Base-by-base conservation (phyloP, 805 yeast genomes). In the Cyberlindnera japonica region DNA sequence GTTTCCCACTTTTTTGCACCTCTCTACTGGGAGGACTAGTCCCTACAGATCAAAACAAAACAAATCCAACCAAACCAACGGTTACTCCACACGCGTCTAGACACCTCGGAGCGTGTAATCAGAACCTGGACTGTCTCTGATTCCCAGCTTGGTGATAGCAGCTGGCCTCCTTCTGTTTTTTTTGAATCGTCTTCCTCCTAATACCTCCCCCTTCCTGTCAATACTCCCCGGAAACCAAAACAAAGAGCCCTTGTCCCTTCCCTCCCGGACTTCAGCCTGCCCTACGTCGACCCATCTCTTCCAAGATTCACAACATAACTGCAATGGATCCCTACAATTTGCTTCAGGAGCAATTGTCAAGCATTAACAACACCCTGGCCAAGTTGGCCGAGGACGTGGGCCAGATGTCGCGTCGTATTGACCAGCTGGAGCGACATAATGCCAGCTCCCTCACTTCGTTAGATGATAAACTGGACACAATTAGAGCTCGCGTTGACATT, bases 261-360 rank as follows among this genome's bases (percentile, higher is more conserved):
- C n/a, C n/a, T n/a, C n/a, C n/a, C n/a, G n/a, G n/a, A n/a, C n/a
- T n/a, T n/a, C n/a, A n/a, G n/a, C n/a, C 24, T 22, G 11, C 24
- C 8, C 24, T 9, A 22, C 8, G 11, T 22, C 24, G 24, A 25
- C 11, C 11, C 28, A 7, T 13, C 28, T 25, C 14, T 15, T 12
- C n/a, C 9, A 25, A 25, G 14, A 9, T 6, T 12, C 14, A 7
- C 7, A 6, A 25, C 11, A 25, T 15, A 25, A 25, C 28, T 12
- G n/a, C 28, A 25, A 25, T 55, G 60, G 57, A 55, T 15, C 45
- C 56, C 2, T 54, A 53, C 43, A 49, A 44, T 25, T 13, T 46
- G 35, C 38, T 55, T 6, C 61, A 54, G 38, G 56, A 56, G 27
- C 61, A 53, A 38, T 30, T 56, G 14, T 46, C 46, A 11, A 35